Evolutionary conservation across 2,329 filamentous ascomycete genomes (phyloP).

Genomic region (Fulvia fulva): DNA sequence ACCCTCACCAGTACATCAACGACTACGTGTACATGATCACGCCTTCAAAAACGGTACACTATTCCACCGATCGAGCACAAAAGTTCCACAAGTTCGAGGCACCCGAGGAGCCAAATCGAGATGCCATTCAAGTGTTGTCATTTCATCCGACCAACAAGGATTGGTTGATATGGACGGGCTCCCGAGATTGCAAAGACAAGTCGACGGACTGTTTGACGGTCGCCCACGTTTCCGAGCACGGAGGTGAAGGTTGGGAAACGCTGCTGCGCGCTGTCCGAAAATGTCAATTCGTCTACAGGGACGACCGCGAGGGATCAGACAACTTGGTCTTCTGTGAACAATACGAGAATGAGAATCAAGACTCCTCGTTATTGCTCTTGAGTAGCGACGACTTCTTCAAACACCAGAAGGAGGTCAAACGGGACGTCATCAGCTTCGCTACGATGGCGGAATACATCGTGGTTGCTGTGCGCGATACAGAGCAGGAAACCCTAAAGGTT

Average conservation of each 20-base stretch:
- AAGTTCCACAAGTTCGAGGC: conserved; percentile 71
- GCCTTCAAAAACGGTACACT: conserved; percentile 62
- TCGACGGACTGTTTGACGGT: conserved; percentile 63
- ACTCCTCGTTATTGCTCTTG: conserved; percentile 61
- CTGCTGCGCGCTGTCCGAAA: conserved; percentile 70
- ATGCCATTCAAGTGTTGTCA: conserved; percentile 54
- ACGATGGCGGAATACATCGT: conserved; percentile 97
- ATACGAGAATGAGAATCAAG: conserved; percentile 49
- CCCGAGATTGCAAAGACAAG: conserved; percentile 59
- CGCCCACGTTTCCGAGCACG: conserved; percentile 73
- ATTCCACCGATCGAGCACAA: conserved; percentile 74
- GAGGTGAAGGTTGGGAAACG: conserved; percentile 71
- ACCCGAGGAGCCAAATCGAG: conserved; percentile 56
- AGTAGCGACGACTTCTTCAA: conserved; percentile 79
- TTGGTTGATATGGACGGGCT: conserved; percentile 88
- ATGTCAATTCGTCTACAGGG: conserved; percentile 80
- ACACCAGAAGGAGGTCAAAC: conserved; percentile 58
- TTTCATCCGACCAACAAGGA: conserved; percentile 86
- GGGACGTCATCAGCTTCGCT: conserved; percentile 77
- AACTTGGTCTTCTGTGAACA: conserved; percentile 64
- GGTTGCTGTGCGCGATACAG: conserved; percentile 67
- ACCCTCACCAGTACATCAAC: conserved; percentile 75
- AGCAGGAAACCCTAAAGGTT: conserved; percentile 66
- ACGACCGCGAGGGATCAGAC: conserved; percentile 55
- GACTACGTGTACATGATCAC: conserved; percentile 87